phyloP scores from a whole-genome alignment of 2,329 filamentous ascomycete species.

The Biscogniauxia mediterranea region DNA sequence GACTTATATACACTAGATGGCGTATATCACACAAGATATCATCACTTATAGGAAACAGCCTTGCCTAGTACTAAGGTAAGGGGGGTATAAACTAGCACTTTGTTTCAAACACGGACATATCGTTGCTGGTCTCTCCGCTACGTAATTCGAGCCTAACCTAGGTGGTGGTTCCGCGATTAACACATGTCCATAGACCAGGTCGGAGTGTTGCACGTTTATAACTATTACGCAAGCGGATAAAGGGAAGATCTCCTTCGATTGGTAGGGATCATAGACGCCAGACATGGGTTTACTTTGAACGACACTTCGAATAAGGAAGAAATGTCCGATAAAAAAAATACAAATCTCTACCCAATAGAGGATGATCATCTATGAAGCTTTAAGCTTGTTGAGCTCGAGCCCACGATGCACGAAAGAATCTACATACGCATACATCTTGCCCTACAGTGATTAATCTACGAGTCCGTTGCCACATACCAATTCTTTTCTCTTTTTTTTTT shows the following conservation, averaged over 20 bases:
- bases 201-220: neutral
- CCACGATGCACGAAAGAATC: neutral
- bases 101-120: neutral
- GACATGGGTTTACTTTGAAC: neutral
- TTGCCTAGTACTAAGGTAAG: neutral
- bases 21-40: neutral
- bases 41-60: neutral
- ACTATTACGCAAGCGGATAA: neutral
- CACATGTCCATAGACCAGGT: neutral
- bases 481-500: neutral
- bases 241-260: neutral
- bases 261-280: neutral
- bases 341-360: neutral
- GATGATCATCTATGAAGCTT: neutral
- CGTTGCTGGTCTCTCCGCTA: neutral
- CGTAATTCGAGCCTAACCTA: neutral
- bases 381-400: neutral
- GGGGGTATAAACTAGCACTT: neutral
- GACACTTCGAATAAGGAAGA: neutral
- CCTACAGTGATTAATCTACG: no score
- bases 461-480: no score
- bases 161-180: neutral
- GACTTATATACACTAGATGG: neutral
- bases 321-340: neutral
- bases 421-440: neutral